Percentiles rank a stretch among this genome's conserved stretches.
Conservation (phyloP, 2,329 filamentous ascomycete species). For the Penicillium sclerotiorum region DNA sequence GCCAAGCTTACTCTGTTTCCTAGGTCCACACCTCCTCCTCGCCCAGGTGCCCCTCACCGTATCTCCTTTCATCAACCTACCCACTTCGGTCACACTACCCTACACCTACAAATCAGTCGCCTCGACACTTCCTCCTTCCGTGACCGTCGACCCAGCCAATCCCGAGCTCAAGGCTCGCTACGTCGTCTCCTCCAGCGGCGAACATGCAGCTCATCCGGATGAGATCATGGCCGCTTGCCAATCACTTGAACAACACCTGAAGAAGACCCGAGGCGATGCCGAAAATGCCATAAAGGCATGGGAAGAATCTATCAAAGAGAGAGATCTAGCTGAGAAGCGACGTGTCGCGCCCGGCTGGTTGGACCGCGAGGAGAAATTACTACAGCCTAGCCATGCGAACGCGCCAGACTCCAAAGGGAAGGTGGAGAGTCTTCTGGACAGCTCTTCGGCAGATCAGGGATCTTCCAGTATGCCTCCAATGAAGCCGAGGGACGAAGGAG, state of each 20-base stretch:
- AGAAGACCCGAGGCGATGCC: conserved; percentile 68
- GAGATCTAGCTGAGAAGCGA: conserved; percentile 66
- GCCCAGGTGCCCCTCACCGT: conserved; percentile 92
- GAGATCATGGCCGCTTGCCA: conserved; percentile 82
- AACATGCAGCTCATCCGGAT: conserved; percentile 81
- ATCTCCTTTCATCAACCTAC: conserved; percentile 89
- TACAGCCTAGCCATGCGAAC: conserved; percentile 52
- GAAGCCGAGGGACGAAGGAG: conserved; percentile 50
- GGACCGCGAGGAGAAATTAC: conserved; percentile 62
- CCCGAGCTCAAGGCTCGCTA: conserved; percentile 62
- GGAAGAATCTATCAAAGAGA: conserved; percentile 63
- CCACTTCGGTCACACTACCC: conserved; percentile 84
- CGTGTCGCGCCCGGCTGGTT: conserved; percentile 66
- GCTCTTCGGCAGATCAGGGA: conserved; percentile 36
- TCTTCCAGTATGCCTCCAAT: conserved; percentile 41
- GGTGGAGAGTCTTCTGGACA: conserved; percentile 40
- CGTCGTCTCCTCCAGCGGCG: conserved; percentile 75
- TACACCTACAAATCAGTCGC: conserved; percentile 94
- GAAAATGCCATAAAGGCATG: conserved; percentile 67
- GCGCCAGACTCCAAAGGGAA: conserved; percentile 15
- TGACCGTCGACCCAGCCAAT: conserved; percentile 56
- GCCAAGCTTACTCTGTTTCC: not conserved
- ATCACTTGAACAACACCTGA: conserved; percentile 74
- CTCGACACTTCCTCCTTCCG: conserved; percentile 77
- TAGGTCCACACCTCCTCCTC: conserved; percentile 81